phyloP scores from a whole-genome alignment of 768 basidiomycete species.

The Lactifluus subvellereus region DNA sequence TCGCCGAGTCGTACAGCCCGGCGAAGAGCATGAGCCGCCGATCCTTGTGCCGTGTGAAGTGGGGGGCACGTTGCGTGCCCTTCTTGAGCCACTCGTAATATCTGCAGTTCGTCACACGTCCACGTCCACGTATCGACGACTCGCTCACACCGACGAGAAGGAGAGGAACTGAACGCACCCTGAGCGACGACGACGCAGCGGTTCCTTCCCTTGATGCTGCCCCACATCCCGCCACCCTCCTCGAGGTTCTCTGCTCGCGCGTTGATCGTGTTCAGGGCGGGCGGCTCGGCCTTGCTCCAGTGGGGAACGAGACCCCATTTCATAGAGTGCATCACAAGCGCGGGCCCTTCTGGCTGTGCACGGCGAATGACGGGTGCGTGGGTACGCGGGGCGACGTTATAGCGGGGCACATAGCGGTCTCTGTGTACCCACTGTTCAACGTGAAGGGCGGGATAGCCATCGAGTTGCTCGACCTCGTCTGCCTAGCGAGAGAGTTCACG shows the following conservation, averaged over 20 bases:
- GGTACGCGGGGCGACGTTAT: conserved; percentile 81
- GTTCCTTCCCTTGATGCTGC: conserved; percentile 68
- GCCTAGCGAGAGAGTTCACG: neutral
- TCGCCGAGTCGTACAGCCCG: conserved; percentile 73
- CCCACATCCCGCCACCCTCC: conserved; percentile 81
- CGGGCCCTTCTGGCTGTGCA: conserved; percentile 16
- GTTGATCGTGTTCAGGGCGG: conserved; percentile 78
- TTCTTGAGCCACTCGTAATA: conserved; percentile 96
- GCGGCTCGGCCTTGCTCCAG: conserved; percentile 74
- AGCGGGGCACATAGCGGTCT: conserved; percentile 53
- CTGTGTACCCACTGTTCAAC: conserved; percentile 57
- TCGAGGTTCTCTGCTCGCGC: conserved; percentile 79
- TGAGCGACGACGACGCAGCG: conserved; percentile 82
- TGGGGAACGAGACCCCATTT: conserved; percentile 87
- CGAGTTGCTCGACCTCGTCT: conserved; percentile 34
- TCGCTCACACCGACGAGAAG: neutral
- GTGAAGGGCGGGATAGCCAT: conserved; percentile 37
- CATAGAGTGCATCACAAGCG: conserved; percentile 71
- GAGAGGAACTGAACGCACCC: conserved; percentile 37
- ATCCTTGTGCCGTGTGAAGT: conserved; percentile 70
- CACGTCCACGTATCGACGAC: neutral
- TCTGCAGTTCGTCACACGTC: conserved; percentile 34
- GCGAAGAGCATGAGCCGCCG: conserved; percentile 74
- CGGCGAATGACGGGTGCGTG: conserved; percentile 69
- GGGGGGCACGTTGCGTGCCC: conserved; percentile 71